These are phyloP conservation scores for Sporothrix pseudoabietina DNA, from an alignment of 2,329 filamentous ascomycete species.

Conservation along the genomic window DNA sequence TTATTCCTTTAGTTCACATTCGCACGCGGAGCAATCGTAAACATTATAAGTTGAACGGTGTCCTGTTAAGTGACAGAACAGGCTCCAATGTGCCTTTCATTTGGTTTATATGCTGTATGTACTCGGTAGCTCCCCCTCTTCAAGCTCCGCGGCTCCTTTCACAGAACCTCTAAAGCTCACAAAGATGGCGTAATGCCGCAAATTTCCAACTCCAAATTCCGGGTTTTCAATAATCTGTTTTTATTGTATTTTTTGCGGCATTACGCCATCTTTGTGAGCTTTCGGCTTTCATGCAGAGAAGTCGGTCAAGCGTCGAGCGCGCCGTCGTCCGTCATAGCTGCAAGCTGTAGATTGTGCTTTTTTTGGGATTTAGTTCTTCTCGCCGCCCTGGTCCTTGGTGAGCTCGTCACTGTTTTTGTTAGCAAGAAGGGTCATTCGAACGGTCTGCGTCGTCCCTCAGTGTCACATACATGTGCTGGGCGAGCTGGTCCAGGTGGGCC, in stretches of 20 bases:
- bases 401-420: constrained; percentile 66
- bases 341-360: background rate
- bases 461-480: constrained; percentile 76
- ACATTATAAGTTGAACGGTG: background rate
- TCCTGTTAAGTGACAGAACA: background rate
- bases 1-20: background rate
- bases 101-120: constrained; percentile 20
- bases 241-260: background rate
- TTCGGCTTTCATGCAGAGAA: background rate
- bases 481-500: constrained; percentile 79
- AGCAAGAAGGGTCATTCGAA: background rate
- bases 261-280: too few relatives aligned
- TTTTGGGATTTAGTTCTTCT: constrained; percentile 56
- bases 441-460: background rate
- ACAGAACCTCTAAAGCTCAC: background rate
- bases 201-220: background rate
- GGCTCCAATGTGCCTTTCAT: background rate
- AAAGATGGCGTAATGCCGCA: background rate
- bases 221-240: background rate
- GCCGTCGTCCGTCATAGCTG: background rate
- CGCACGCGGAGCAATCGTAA: background rate
- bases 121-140: background rate
- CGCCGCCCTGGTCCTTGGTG: constrained; percentile 70
- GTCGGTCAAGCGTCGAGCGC: background rate
- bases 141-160: background rate